Conservation (phyloP, 1,139 yeast species). For the Magnusiomyces magnusii region DNA sequence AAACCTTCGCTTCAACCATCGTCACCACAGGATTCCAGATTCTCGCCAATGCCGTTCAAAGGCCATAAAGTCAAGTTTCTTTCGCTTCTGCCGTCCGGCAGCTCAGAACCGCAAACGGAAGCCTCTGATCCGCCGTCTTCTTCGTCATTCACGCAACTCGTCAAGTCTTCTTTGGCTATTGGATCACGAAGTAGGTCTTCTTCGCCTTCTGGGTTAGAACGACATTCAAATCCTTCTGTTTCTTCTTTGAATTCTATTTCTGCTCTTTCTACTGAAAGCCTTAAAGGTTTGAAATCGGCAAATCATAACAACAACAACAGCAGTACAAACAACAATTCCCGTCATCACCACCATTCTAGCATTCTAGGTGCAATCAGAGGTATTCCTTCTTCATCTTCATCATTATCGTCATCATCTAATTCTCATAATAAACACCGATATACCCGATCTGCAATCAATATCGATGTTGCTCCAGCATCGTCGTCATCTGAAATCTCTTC, state of each 20-base stretch:
- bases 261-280: background rate
- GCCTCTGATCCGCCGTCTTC: background rate
- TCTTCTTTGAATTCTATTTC: background rate
- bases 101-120: background rate
- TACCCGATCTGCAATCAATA: background rate
- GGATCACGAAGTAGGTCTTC: background rate
- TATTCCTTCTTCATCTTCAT: background rate
- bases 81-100: background rate
- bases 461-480: background rate
- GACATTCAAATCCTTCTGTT: background rate
- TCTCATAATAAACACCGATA: background rate
- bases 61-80: background rate
- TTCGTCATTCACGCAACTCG: background rate
- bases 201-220: background rate
- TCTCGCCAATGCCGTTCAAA: background rate
- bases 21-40: too few species aligned
- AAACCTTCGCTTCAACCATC: too few species aligned
- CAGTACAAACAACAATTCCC: background rate
- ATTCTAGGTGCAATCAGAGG: background rate
- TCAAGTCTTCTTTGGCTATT: background rate
- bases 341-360: background rate
- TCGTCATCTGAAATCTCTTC: background rate
- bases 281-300: background rate
- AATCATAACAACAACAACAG: background rate
- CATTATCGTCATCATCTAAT: background rate